A percentile compares a stretch with the other conserved stretches of the same genome.
Evolutionary conservation across 495 filamentous ascomycete species (phyloP).

Genomic region (Aspergillus sclerotioniger): DNA sequence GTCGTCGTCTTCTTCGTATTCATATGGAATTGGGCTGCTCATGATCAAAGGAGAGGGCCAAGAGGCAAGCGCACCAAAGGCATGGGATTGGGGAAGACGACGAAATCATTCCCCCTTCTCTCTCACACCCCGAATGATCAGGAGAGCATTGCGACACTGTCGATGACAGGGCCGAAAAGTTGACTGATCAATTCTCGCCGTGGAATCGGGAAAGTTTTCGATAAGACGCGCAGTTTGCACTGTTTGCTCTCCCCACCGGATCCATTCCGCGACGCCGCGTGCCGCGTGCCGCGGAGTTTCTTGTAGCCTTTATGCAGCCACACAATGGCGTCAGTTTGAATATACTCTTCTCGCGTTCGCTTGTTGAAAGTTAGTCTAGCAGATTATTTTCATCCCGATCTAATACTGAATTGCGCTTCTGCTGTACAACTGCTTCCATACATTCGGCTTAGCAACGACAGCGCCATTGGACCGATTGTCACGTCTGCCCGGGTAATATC

Average conservation of each 20-base stretch:
- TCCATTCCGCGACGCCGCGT: background rate
- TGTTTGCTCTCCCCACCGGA: conserved; percentile 32
- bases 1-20: conserved; percentile 33
- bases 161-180: background rate
- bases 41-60: conserved; percentile 28
- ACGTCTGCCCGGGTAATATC: no score
- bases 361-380: no score
- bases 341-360: no score
- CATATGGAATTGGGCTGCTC: conserved; percentile 37
- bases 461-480: conserved; percentile 30
- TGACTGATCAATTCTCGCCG: background rate
- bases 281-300: background rate
- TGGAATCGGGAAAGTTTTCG: conserved; percentile 21
- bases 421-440: background rate
- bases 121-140: background rate
- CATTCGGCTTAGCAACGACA: background rate
- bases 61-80: conserved; percentile 15
- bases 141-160: conserved; percentile 16
- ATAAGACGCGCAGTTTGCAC: conserved; percentile 41
- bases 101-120: conserved; percentile 29
- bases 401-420: no score
- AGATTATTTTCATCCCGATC: no score
- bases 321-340: background rate
- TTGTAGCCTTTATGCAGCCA: background rate
- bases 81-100: conserved; percentile 16